Conservation (phyloP, 371 early-diverging fungal species). For the Sporodiniella umbellata region DNA sequence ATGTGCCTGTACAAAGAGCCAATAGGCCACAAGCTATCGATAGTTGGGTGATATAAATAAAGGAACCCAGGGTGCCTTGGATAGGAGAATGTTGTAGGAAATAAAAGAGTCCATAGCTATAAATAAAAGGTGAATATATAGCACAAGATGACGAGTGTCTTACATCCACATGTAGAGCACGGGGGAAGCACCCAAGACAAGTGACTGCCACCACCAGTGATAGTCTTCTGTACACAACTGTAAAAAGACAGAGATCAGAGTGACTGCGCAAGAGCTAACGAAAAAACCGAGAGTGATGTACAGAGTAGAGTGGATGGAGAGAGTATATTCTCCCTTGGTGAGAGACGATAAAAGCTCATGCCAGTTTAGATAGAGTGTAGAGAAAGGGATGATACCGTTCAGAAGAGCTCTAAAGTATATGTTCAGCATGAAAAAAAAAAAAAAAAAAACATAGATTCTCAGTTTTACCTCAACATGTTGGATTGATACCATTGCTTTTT, state of each 20-base stretch:
- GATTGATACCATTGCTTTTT: slow-evolving; percentile 39
- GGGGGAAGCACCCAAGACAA: slow-evolving; percentile 30
- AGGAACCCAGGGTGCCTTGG: slow-evolving; percentile 23
- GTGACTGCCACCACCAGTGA: slow-evolving; percentile 53
- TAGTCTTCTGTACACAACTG: slow-evolving; percentile 47
- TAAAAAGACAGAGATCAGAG: slow-evolving; percentile 35
- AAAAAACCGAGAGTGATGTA: slow-evolving; percentile 13
- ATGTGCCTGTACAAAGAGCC: slow-evolving; percentile 35
- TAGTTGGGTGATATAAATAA: slow-evolving; percentile 28
- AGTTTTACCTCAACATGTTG: slow-evolving; percentile 24
- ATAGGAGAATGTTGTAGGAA: slow-evolving; percentile 22
- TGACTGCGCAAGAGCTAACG: slow-evolving; percentile 22
- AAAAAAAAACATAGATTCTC: no score
- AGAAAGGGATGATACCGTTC: slow-evolving; percentile 42
- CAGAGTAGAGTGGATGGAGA: slow-evolving; percentile 17
- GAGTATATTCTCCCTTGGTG: slow-evolving; percentile 26
- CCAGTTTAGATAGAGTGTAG: slow-evolving; percentile 37
- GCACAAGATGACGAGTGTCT: slow-evolving; percentile 1
- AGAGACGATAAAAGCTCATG: slow-evolving; percentile 34
- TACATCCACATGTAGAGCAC: slow-evolving; percentile 31
- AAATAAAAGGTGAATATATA: not conserved
- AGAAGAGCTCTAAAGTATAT: slow-evolving; percentile 12
- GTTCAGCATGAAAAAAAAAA: not conserved
- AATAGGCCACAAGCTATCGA: slow-evolving; percentile 30
- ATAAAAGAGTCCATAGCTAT: slow-evolving; percentile 36